Percentiles rank a stretch among this genome's conserved stretches.
phyloP scores from a whole-genome alignment of 129 eudicot species.

The Pseudognaphalium luteoalbum region DNA sequence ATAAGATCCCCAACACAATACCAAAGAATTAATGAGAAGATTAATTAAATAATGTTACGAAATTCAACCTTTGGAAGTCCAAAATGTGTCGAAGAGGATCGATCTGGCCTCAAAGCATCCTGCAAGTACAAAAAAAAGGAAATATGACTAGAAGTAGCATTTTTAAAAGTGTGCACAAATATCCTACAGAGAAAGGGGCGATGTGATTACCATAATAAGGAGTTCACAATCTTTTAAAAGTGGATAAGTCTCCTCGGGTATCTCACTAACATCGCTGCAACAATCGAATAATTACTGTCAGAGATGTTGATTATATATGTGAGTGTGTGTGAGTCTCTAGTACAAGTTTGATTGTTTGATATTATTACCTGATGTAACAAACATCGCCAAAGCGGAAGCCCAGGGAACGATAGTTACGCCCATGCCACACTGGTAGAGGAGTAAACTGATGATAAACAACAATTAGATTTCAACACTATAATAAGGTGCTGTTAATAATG shows the following conservation, averaged over 20 bases:
- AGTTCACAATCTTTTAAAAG: constrained; percentile 87
- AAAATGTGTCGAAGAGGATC: constrained; percentile 93
- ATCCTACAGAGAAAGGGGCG: neutral
- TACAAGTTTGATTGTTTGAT: neutral
- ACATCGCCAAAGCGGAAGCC: constrained; percentile 93
- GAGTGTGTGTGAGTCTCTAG: neutral
- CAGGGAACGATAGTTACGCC: constrained; percentile 77
- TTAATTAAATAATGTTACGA: neutral
- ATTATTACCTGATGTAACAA: constrained; percentile 87
- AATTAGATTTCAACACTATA: neutral
- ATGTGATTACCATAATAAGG: constrained; percentile 64
- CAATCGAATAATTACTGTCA: constrained; percentile 17
- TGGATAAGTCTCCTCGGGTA: constrained; percentile 93
- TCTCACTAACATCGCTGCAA: constrained; percentile 92
- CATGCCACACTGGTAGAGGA: constrained; percentile 99
- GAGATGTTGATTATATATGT: neutral
- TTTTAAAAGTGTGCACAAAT: neutral
- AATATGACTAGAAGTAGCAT: neutral
- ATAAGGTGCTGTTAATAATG: neutral
- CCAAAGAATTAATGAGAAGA: constrained; percentile 1
- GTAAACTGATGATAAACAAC: constrained; percentile 53
- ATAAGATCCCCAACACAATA: constrained; percentile 19
- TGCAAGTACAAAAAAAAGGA: constrained; percentile 21
- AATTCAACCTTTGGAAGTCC: constrained; percentile 84
- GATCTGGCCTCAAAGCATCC: constrained; percentile 95